Percentiles rank a stretch among this genome's conserved stretches.
Evolutionary conservation across 805 yeast species (phyloP).

Genomic region (Clavispora fructus): DNA sequence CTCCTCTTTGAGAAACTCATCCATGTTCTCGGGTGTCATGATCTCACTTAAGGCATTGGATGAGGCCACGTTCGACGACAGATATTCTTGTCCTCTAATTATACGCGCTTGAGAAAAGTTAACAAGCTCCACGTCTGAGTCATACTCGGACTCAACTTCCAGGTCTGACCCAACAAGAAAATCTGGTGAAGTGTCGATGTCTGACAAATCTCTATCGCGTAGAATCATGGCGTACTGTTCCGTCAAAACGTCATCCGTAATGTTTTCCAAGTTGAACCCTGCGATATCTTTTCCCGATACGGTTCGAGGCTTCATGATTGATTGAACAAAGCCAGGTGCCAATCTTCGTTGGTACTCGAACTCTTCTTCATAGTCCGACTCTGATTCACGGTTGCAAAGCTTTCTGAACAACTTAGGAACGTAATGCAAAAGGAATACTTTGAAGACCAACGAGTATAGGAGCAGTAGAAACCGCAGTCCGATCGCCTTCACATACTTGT

Average conservation of each 20-base stretch:
- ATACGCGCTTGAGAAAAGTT: neutral
- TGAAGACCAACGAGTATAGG: constrained; percentile 13
- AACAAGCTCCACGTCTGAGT: constrained; percentile 5
- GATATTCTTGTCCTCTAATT: neutral
- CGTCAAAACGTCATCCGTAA: neutral
- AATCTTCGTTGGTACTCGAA: constrained; percentile 3
- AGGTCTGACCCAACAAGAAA: neutral
- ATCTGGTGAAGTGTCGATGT: constrained; percentile 11
- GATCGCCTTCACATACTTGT: constrained; percentile 17
- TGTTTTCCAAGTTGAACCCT: neutral
- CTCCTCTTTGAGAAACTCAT: constrained; percentile 7
- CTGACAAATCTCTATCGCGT: neutral
- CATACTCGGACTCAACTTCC: constrained; percentile 1
- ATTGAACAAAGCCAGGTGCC: constrained; percentile 26
- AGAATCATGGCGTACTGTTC: neutral
- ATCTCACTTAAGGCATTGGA: constrained; percentile 5
- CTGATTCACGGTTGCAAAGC: neutral
- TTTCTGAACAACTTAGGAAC: constrained; percentile 4
- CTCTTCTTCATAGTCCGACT: constrained; percentile 3
- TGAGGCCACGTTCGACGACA: neutral
- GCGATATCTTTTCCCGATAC: neutral
- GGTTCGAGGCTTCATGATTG: neutral
- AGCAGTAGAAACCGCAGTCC: constrained; percentile 18
- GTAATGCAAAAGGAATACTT: constrained; percentile 7
- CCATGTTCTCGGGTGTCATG: constrained; percentile 7